Conservation (phyloP, 345 rosid species). For the Aquilaria malaccensis region DNA sequence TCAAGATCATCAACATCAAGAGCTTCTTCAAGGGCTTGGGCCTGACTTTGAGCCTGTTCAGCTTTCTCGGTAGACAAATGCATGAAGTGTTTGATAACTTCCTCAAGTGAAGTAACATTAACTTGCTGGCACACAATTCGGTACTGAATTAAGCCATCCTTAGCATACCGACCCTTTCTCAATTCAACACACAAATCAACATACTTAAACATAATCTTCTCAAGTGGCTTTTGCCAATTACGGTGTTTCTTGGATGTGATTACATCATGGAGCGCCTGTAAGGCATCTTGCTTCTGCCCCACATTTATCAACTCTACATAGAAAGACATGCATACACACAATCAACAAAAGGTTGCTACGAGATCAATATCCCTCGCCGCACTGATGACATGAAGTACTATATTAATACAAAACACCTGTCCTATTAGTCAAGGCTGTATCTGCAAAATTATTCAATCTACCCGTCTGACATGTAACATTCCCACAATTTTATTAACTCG, state of each 20-base stretch:
- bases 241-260: constrained; percentile 90
- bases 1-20: constrained; percentile 99
- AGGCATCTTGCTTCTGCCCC: constrained; percentile 97
- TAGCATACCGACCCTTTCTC: constrained; percentile 88
- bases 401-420: too few relatives aligned
- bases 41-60: constrained; percentile 92
- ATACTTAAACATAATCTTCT: constrained; percentile 91
- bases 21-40: constrained; percentile 92
- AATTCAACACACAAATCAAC: constrained; percentile 94
- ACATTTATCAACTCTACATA: constrained; percentile 83
- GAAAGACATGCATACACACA: too few relatives aligned
- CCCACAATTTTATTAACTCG: too few relatives aligned
- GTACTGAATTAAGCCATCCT: constrained; percentile 95
- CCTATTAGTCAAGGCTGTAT: too few relatives aligned
- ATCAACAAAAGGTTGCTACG: not conserved
- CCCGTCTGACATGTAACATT: too few relatives aligned
- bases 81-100: constrained; percentile 94
- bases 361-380: too few relatives aligned
- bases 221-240: constrained; percentile 93
- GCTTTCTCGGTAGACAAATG: constrained; percentile 96
- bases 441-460: too few relatives aligned
- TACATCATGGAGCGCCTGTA: constrained; percentile 83
- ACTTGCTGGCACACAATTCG: constrained; percentile 96
- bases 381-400: too few relatives aligned
- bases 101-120: constrained; percentile 91